These are phyloP conservation scores for Hypericum androsaemum DNA, from an alignment of 345 rosid species.

Conservation along the genomic window DNA sequence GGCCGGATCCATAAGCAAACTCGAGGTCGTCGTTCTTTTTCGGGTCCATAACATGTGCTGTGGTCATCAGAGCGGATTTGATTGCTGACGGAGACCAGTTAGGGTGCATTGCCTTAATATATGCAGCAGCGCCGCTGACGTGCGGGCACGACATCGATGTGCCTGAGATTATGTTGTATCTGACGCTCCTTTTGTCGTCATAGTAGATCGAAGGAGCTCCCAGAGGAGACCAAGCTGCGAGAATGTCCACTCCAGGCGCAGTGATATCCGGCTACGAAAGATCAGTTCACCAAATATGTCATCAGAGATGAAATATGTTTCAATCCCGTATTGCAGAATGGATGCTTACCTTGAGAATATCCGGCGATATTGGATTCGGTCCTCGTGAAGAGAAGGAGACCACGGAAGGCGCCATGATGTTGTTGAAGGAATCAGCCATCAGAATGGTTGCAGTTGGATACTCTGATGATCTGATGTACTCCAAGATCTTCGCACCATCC, in stretches of 20 bases:
- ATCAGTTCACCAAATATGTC: too few relatives aligned
- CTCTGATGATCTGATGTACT: slow-evolving; percentile 23
- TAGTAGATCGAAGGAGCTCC: neutral
- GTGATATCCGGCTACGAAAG: slow-evolving; percentile 34
- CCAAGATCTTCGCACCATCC: slow-evolving; percentile 14
- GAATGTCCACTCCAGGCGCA: slow-evolving; percentile 31
- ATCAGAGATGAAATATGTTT: too few relatives aligned
- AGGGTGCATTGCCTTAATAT: slow-evolving; percentile 5
- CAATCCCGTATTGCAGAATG: too few relatives aligned
- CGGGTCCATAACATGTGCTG: slow-evolving; percentile 16
- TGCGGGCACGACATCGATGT: slow-evolving; percentile 14
- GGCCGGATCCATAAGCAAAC: slow-evolving; percentile 35
- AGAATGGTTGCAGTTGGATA: slow-evolving; percentile 26
- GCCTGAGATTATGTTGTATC: slow-evolving; percentile 17
- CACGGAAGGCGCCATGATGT: slow-evolving; percentile 16
- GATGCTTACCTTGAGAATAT: slow-evolving; percentile 24
- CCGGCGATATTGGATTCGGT: slow-evolving; percentile 21
- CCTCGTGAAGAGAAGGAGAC: slow-evolving; percentile 26
- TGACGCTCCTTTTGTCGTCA: slow-evolving; percentile 7
- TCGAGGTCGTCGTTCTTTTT: slow-evolving; percentile 27
- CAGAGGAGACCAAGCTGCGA: slow-evolving; percentile 25
- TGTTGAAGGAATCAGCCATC: slow-evolving; percentile 9
- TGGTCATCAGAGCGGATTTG: slow-evolving; percentile 8
- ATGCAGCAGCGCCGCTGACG: neutral
- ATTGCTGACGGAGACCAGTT: slow-evolving; percentile 7